A percentile compares a stretch with the other conserved stretches of the same genome.
Conservation (phyloP, 306 rosid species). For the Cyamopsis tetragonoloba region DNA sequence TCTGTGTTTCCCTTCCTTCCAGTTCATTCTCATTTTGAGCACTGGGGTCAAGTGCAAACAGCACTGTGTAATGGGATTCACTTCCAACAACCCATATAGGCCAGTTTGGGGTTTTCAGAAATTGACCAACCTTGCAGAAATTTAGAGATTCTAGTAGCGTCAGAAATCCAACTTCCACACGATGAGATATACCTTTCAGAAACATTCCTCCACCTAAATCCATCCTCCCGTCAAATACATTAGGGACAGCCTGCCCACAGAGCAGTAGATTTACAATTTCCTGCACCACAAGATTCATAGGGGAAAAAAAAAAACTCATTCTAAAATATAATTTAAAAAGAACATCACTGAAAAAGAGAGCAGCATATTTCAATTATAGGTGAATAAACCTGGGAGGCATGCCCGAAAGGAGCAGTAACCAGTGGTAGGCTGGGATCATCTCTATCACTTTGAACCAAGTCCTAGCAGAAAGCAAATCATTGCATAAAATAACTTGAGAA, state of each 20-base stretch:
- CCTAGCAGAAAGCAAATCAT: slow-evolving; percentile 42
- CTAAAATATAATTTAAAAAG: slow-evolving; percentile 16
- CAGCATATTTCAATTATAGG: neutral
- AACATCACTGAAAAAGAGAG: neutral
- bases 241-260: slow-evolving; percentile 89
- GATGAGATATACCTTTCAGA: slow-evolving; percentile 73
- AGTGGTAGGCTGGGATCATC: slow-evolving; percentile 96
- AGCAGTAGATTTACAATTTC: slow-evolving; percentile 89
- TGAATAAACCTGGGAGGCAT: slow-evolving; percentile 86
- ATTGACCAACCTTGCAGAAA: slow-evolving; percentile 89
- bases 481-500: slow-evolving; percentile 11
- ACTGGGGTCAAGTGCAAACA: slow-evolving; percentile 73
- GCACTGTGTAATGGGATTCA: slow-evolving; percentile 92
- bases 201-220: slow-evolving; percentile 94
- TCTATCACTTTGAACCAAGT: slow-evolving; percentile 84
- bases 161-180: slow-evolving; percentile 93
- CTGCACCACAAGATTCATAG: slow-evolving; percentile 44
- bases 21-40: slow-evolving; percentile 94
- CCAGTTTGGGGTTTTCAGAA: slow-evolving; percentile 85
- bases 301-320: slow-evolving; percentile 1
- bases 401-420: slow-evolving; percentile 99
- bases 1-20: slow-evolving; percentile 85
- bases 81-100: slow-evolving; percentile 97
- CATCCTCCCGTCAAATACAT: slow-evolving; percentile 89
- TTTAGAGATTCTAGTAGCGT: slow-evolving; percentile 80